Evolutionary conservation across 306 rosid species (phyloP), one percentile per base, ranked within the genome.

Genomic region (Vigna trinervia): DNA sequence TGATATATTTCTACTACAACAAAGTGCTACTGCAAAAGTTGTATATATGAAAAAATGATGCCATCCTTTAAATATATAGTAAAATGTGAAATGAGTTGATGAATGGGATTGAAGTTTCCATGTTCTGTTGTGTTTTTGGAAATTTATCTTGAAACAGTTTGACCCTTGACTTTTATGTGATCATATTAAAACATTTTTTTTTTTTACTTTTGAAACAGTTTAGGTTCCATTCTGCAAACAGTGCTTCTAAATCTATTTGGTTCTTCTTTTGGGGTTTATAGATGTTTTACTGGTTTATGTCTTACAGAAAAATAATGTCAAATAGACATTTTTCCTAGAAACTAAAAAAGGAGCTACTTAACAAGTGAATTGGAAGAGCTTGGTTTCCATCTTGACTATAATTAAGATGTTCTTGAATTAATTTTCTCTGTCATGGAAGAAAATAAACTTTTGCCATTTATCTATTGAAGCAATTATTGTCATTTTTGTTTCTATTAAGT

Each of bases 391-490:
- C 71, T 75, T 75, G 63, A 71, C 73, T 63, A 38, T 71, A 50
- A 5, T 78, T 61, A 52, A 67, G 68, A 51, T 60, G 71, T 62
- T 82, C 69, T 12, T 75, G 59, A 61, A 62, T 51, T 66, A 34
- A 8, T 70, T 62, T 63, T 30, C 59, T 71, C 52, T 63, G 19
- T 47, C 28, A 26, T 36, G 63, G 61, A 70, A 80, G 67, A 39
- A 69, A 56, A n/a, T 34, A 64, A 30, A 17, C 75, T 53, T 46
- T n/a, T 71, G 26, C 64, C 57, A 68, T 80, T 63, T 75, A 17
- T 68, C 82, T 80, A 48, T 71, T 58, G 75, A 66, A 76, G 78
- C 23, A 60, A 45, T 61, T 62, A 19, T 58, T n/a, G 4, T 36
- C 73, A 50, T 59, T 67, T 64, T 60, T 61, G 19, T 54, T 78